Base-by-base conservation (phyloP, 2,329 filamentous ascomycete species). In the Botrytis paeoniae region DNA sequence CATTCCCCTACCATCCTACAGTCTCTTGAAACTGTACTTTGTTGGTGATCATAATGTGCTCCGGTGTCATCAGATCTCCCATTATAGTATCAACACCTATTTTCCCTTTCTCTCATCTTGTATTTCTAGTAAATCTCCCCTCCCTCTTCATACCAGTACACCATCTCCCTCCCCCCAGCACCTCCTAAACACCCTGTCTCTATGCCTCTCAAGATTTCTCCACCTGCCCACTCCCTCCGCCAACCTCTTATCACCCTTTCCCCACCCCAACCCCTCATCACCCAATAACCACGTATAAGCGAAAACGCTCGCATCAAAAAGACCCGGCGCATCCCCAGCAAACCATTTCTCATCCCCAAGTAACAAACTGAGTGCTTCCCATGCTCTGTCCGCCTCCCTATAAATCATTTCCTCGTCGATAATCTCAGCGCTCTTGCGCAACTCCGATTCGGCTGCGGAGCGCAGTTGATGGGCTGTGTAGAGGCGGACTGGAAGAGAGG, bases 241-340 rank as follows among this genome's bases (percentile, higher is more conserved):
- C 69, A 97, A 83, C 70, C 62, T 72, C 32, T 6, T 68, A 60
- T 85, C 84, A 74, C 86, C 86, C 73, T 93, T 89, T 73, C 84
- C 84, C 92, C 93, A 95, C 76, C 76, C 76, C 61, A 80, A 79
- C 2, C 78, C 79, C 48, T 89, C 86, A 74, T 92, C 89, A 69
- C 97, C 83, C 70, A 98, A 85, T 69, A 97, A 84, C 81, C 97
- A 89, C 0, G 93, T 95, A 82, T 98, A 99, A 5, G 94, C 91
- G 83, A 98, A 98, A 3, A 98, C 89, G 71, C 89, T 90, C 10
- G 95, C 95, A 82, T 99, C 96, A 78, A 98, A 95, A 37, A 95
- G 80, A 0, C 90, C 89, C 0, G 95, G 93, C 10, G 74, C 75
- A 5, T 78, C 74, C 39, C 73, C 76, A 2, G 77, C 86, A 81